Percentiles rank a stretch among this genome's conserved stretches.
phyloP scores from a whole-genome alignment of 2,329 filamentous ascomycete genomes.

The Aspergillus chevalieri region DNA sequence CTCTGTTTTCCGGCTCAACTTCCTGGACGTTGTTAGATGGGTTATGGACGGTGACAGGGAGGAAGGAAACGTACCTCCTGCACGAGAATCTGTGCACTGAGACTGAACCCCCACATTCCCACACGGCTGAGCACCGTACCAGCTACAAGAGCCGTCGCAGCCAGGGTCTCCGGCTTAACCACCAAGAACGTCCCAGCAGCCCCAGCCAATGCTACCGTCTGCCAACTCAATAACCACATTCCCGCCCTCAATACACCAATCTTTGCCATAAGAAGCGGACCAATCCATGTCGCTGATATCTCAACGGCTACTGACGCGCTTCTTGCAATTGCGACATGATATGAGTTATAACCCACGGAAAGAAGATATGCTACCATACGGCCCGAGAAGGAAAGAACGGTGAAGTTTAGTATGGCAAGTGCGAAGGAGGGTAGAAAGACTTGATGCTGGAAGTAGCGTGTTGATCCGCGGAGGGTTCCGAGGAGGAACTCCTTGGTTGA shows the following conservation, averaged over 20 bases:
- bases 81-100: constrained; percentile 51
- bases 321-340: constrained; percentile 14
- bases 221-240: constrained; percentile 61
- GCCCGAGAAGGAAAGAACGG: constrained; percentile 46
- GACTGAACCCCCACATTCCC: constrained; percentile 53
- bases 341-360: constrained; percentile 30
- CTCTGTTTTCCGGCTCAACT: constrained; percentile 49
- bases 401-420: constrained; percentile 45
- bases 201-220: constrained; percentile 46
- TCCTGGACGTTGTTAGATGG: constrained; percentile 31
- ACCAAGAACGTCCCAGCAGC: constrained; percentile 39
- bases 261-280: constrained; percentile 38
- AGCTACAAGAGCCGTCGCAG: constrained; percentile 40
- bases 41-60: neutral
- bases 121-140: constrained; percentile 48
- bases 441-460: constrained; percentile 3
- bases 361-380: constrained; percentile 50
- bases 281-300: constrained; percentile 44
- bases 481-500: constrained; percentile 1
- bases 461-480: no score
- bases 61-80: constrained; percentile 43
- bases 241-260: constrained; percentile 51
- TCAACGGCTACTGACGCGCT: constrained; percentile 41
- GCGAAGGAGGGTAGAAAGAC: constrained; percentile 39
- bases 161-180: constrained; percentile 20